phyloP scores from a whole-genome alignment of 148 eudicot genomes.

The Rheum nobile region DNA sequence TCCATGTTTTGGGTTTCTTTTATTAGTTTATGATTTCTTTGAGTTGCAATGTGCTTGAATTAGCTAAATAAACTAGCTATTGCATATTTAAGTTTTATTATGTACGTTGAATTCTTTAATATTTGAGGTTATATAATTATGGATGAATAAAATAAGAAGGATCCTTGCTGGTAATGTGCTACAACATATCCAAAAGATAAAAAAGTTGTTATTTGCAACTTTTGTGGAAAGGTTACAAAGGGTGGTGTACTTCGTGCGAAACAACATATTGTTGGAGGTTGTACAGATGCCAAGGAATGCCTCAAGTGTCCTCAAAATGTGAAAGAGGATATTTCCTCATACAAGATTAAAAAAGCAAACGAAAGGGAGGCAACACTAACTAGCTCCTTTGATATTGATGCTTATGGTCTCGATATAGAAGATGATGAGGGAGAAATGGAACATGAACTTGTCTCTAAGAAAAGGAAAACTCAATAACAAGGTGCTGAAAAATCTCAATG shows the following conservation, averaged over 20 bases:
- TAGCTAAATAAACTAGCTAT: too few relatives aligned
- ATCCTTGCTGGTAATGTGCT: not conserved
- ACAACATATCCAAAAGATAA: not conserved
- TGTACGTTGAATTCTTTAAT: too few relatives aligned
- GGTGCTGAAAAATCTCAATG: not conserved
- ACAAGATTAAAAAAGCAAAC: not conserved
- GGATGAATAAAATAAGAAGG: not conserved
- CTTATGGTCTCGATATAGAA: too few relatives aligned
- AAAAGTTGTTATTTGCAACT: not conserved
- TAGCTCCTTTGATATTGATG: not conserved
- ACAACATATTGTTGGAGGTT: conserved; percentile 6
- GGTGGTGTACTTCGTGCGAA: not conserved
- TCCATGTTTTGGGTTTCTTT: too few relatives aligned
- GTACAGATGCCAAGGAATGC: not conserved
- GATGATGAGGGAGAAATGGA: not conserved
- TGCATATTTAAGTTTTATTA: too few relatives aligned
- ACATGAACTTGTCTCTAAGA: not conserved
- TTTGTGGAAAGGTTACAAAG: not conserved
- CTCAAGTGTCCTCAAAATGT: not conserved
- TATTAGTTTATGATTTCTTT: too few relatives aligned
- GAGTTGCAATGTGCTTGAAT: too few relatives aligned
- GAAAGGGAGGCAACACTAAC: not conserved
- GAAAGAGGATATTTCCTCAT: not conserved
- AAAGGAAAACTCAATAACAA: not conserved
- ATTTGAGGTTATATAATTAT: too few relatives aligned